These are phyloP conservation scores for Chaetomium sp. DNA, from an alignment of 2,329 filamentous ascomycete species.

Conservation along the genomic window DNA sequence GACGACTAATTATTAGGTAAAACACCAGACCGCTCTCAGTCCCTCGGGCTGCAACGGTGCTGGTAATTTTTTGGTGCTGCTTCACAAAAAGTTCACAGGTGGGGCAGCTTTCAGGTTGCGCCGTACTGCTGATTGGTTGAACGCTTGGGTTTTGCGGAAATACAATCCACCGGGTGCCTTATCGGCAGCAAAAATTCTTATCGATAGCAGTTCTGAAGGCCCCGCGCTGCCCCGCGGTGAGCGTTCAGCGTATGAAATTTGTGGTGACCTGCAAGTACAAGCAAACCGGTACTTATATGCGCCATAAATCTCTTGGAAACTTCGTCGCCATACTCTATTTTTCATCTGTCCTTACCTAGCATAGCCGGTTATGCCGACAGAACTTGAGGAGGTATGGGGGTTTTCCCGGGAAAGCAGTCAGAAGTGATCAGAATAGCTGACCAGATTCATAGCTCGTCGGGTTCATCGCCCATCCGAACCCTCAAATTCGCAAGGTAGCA, in stretches of 20 bases:
- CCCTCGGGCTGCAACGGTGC: background rate
- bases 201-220: slow-evolving; percentile 13
- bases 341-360: background rate
- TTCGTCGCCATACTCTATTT: background rate
- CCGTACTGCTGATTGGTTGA: slow-evolving; percentile 16
- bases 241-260: background rate
- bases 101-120: slow-evolving; percentile 16
- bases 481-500: slow-evolving; percentile 80
- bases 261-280: background rate
- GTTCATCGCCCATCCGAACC: slow-evolving; percentile 88
- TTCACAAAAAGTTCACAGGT: slow-evolving; percentile 19
- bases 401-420: background rate
- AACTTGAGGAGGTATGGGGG: slow-evolving; percentile 62
- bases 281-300: too few species aligned
- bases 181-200: slow-evolving; percentile 5
- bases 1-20: too few species aligned
- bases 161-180: slow-evolving; percentile 13
- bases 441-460: slow-evolving; percentile 63
- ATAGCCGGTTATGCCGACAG: slow-evolving; percentile 56
- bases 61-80: slow-evolving; percentile 20
- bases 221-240: slow-evolving; percentile 20
- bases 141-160: background rate
- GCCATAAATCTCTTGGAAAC: background rate
- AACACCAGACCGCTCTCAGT: background rate
- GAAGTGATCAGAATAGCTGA: slow-evolving; percentile 1